Base-by-base conservation (phyloP, 805 yeast genomes). In the Kluyveromyces siamensis region DNA sequence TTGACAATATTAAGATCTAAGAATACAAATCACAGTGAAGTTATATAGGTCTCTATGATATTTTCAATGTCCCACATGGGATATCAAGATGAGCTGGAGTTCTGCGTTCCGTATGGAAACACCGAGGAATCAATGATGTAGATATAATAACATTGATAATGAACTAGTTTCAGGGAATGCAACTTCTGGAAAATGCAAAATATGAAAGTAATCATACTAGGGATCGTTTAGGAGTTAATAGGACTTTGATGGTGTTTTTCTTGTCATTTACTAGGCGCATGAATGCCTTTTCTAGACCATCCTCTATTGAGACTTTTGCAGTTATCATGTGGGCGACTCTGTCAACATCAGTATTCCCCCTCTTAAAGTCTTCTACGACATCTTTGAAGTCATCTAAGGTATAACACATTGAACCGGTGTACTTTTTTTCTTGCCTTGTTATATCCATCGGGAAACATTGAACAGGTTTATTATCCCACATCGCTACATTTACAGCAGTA, bases 351-450 rank as follows among this genome's bases (percentile, higher is more conserved):
- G 80, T 76, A 30, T 60, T 55, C 13, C 81, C 81, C 2, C 63
- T 54, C 3, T 68, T 71, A 45, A 81, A 65, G 9, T 83, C 80
- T 0, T 61, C 66, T 19, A 80, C 70, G 4, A 80, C 85, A 45
- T 75, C 77, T 54, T 72, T 74, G 51, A 81, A 80, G 60, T 81
- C 87, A 47, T 66, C 65, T 18, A 72, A 70, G 2, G 75, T 74
- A 59, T 81, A 80, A 50, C 84, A 79, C 71, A 80, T 79, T 1
- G 84, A 79, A 2, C 85, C 87, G 40, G 79, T 72, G 36, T 76
- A 66, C 41, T 62, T 62, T 57, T 77, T 81, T 59, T 82, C 87
- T 47, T 72, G 71, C 55, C 72, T 66, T 2, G 83, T 75, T 16
- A 78, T 61, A 52, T 71, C 73, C 81, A 77, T 79, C 47, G 83